These are phyloP conservation scores for Karstenula rhodostoma DNA, from an alignment of 2,329 filamentous ascomycete species.

Conservation along the genomic window DNA sequence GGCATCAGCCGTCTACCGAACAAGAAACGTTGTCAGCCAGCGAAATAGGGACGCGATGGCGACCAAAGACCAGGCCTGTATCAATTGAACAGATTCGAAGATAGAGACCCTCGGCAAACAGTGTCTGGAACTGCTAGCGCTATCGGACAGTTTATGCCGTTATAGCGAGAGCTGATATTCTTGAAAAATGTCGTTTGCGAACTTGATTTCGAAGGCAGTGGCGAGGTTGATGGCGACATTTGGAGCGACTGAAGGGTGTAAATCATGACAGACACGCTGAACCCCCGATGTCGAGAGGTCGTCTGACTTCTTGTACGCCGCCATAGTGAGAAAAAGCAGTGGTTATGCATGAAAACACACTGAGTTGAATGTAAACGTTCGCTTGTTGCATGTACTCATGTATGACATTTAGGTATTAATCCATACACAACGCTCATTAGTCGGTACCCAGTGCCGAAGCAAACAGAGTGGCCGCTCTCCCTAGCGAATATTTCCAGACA, in stretches of 20 bases:
- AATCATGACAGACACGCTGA: too few relatives aligned
- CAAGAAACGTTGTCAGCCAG: not conserved
- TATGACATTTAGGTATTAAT: not conserved
- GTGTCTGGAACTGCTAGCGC: not conserved
- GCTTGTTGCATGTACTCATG: not conserved
- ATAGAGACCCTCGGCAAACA: not conserved
- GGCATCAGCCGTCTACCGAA: not conserved
- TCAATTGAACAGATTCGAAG: not conserved
- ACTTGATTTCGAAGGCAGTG: not conserved
- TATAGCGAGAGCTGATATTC: not conserved
- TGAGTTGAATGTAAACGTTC: not conserved
- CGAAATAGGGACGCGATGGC: not conserved
- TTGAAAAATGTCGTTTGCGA: not conserved
- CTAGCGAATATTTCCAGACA: constrained; percentile 28
- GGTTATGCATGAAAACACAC: not conserved
- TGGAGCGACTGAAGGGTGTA: not conserved
- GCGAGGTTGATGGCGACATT: not conserved
- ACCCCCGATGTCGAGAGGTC: too few relatives aligned
- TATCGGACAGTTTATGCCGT: not conserved
- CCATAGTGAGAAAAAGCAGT: too few relatives aligned
- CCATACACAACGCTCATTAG: constrained; percentile 5
- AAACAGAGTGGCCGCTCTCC: constrained; percentile 11
- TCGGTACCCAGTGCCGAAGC: constrained; percentile 4
- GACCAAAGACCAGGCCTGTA: not conserved
- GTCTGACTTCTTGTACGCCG: not conserved